Percentiles rank a stretch among this genome's conserved stretches.
phyloP scores from a whole-genome alignment of 257 asterid species.

The Gentiana dahurica region DNA sequence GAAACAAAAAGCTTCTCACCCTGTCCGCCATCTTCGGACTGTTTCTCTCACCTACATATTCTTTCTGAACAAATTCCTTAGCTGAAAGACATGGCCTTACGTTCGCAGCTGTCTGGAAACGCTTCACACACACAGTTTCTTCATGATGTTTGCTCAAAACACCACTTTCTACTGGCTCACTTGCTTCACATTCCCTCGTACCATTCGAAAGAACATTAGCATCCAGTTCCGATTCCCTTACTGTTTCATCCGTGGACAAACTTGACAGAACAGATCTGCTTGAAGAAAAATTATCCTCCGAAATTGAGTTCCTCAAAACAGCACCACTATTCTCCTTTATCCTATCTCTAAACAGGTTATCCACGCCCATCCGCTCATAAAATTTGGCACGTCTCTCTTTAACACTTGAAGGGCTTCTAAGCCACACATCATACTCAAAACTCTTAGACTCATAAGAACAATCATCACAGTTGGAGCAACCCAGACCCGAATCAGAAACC shows the following conservation, averaged over 20 bases:
- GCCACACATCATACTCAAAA: conserved; percentile 48
- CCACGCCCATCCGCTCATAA: conserved; percentile 41
- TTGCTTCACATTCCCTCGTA: conserved; percentile 16
- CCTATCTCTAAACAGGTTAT: conserved; percentile 23
- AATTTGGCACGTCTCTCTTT: conserved; percentile 57
- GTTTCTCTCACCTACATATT: conserved; percentile 16
- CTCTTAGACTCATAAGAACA: conserved; percentile 12
- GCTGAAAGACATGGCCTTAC: conserved; percentile 15
- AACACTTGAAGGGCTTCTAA: conserved; percentile 56
- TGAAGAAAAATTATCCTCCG: conserved; percentile 37
- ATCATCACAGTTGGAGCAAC: conserved; percentile 10
- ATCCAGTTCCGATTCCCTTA: conserved; percentile 16
- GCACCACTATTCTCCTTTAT: conserved; percentile 41
- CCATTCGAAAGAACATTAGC: conserved; percentile 17
- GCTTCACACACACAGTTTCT: conserved; percentile 15
- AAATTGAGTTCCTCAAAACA: conserved; percentile 34
- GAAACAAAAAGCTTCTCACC: conserved; percentile 41
- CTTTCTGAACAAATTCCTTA: conserved; percentile 19
- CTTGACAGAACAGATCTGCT: conserved; percentile 34
- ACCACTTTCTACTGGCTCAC: conserved; percentile 17
- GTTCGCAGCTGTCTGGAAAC: conserved; percentile 15
- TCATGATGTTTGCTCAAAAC: conserved; percentile 16
- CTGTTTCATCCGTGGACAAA: conserved; percentile 29
- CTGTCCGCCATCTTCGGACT: conserved; percentile 20
- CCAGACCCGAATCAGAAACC: conserved; percentile 22